Base-by-base conservation (phyloP, 768 basidiomycete genomes). In the Serendipita sp. region DNA sequence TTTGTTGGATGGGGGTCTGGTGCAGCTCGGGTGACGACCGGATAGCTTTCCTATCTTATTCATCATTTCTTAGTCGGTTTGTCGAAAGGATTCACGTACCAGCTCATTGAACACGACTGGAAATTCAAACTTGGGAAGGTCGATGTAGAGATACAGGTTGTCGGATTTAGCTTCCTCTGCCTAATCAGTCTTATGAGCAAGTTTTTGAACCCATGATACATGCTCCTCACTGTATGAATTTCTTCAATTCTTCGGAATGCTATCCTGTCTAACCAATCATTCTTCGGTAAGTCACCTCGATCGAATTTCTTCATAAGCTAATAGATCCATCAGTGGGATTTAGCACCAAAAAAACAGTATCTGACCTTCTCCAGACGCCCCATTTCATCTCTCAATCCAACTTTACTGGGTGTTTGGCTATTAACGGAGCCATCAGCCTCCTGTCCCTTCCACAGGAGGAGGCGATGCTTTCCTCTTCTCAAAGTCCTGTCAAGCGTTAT, bases 161-260 rank as follows among this genome's bases (percentile, higher is more conserved):
- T 93, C 84, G 0, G 93, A 95, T 72, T 92, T 94, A 66, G 84
- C 84, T 0, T 91, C 84, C 73, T 96, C 94, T 3, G 85, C 84
- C 91, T 97, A 66, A 13, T 56, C 3, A 63, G 33, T 62, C 50
- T 17, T 28, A 63, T 48, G 33, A 33, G 61, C 17, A 42, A 44
- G n/a, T 24, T 42, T n/a, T 3, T 30, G 3, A 2, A 28, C 38
- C 14, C 42, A 38, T 62, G 43, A 38, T 11, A 22, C 1, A 48
- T 9, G 48, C 38, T 16, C 67, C 2, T 63, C 70, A 92, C 94
- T 2, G 90, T 83, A 70, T 98, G 95, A 28, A 94, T 84, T 71
- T 93, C 88, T 66, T 93, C 93, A 79, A 98, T 95, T 75, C 88
- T 90, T 50, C 94, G 77, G 75, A 97, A 99, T 3, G 89, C 84